These are phyloP conservation scores for Ceratobasidium sp. DNA, from an alignment of 1,284 basidiomycete genomes.

Conservation along the genomic window DNA sequence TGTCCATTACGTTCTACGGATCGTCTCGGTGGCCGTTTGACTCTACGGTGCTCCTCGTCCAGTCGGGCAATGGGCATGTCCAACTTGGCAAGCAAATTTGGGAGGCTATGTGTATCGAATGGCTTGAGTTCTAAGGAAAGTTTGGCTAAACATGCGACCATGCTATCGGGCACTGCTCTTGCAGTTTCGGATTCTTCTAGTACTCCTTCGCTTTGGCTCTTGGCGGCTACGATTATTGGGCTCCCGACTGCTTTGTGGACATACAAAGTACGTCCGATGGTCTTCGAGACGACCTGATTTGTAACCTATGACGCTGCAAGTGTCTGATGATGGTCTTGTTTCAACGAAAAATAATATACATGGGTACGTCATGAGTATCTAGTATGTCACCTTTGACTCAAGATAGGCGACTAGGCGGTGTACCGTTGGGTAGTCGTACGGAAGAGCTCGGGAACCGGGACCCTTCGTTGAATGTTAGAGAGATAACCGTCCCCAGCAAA, in stretches of 20 bases:
- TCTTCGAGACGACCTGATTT: neutral
- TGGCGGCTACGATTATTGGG: conserved; percentile 57
- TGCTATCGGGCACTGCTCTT: neutral
- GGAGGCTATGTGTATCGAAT: conserved; percentile 5
- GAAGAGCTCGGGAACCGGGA: conserved; percentile 57
- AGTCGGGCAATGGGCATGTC: conserved; percentile 11
- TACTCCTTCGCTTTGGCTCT: conserved; percentile 55
- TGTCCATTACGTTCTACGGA: conserved; percentile 16
- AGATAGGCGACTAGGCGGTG: conserved; percentile 58
- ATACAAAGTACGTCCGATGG: conserved; percentile 61
- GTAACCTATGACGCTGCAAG: conserved; percentile 52
- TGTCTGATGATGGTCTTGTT: conserved; percentile 66
- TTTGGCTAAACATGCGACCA: conserved; percentile 5
- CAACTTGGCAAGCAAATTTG: neutral
- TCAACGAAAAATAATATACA: conserved; percentile 67
- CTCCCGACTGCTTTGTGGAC: conserved; percentile 62
- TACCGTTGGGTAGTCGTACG: conserved; percentile 61
- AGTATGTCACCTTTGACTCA: conserved; percentile 4
- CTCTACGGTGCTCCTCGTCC: conserved; percentile 1
- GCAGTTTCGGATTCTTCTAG: conserved; percentile 8
- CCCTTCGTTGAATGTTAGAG: conserved; percentile 53
- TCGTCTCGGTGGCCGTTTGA: conserved; percentile 4
- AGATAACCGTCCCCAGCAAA: conserved; percentile 55
- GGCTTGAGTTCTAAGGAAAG: neutral
- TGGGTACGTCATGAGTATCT: conserved; percentile 57